Conservation (phyloP, 1,139 yeast genomes). For the Hemisphaericaspora xylanilytica region DNA sequence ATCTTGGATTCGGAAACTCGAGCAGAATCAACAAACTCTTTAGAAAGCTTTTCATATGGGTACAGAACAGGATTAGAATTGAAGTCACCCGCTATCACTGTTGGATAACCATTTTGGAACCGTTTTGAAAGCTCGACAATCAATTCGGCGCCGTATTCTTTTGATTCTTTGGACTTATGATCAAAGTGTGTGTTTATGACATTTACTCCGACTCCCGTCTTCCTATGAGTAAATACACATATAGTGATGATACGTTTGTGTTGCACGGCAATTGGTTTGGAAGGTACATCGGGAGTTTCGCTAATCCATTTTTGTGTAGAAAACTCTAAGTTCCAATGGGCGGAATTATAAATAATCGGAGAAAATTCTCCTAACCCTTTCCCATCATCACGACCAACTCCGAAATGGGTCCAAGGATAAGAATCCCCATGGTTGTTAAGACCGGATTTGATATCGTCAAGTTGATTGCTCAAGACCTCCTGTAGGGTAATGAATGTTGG, state of each 20-base stretch:
- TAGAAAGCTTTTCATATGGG: slow-evolving; percentile 28
- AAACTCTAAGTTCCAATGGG: slow-evolving; percentile 27
- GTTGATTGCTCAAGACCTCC: slow-evolving; percentile 28
- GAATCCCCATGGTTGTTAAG: slow-evolving; percentile 17
- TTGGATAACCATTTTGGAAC: slow-evolving; percentile 29
- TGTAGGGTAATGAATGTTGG: slow-evolving; percentile 34
- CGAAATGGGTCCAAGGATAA: slow-evolving; percentile 36
- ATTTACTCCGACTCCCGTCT: slow-evolving; percentile 26
- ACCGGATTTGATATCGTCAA: slow-evolving; percentile 26
- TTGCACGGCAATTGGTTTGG: slow-evolving; percentile 40
- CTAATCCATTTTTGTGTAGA: slow-evolving; percentile 43
- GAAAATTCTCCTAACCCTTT: slow-evolving; percentile 40
- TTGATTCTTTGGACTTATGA: slow-evolving; percentile 39
- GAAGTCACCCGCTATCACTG: slow-evolving; percentile 30
- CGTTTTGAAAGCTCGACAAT: slow-evolving; percentile 31
- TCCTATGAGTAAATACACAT: slow-evolving; percentile 27
- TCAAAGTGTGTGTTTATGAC: slow-evolving; percentile 46
- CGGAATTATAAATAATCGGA: slow-evolving; percentile 38
- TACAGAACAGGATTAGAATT: slow-evolving; percentile 26
- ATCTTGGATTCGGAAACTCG: slow-evolving; percentile 19
- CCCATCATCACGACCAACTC: slow-evolving; percentile 50
- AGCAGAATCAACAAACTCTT: slow-evolving; percentile 22
- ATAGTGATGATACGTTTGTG: slow-evolving; percentile 41
- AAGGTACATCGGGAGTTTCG: slow-evolving; percentile 36
- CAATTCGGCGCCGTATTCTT: slow-evolving; percentile 28